Evolutionary conservation across 805 yeast species (phyloP).

Genomic region (Saccharomycopsis babjevae): DNA sequence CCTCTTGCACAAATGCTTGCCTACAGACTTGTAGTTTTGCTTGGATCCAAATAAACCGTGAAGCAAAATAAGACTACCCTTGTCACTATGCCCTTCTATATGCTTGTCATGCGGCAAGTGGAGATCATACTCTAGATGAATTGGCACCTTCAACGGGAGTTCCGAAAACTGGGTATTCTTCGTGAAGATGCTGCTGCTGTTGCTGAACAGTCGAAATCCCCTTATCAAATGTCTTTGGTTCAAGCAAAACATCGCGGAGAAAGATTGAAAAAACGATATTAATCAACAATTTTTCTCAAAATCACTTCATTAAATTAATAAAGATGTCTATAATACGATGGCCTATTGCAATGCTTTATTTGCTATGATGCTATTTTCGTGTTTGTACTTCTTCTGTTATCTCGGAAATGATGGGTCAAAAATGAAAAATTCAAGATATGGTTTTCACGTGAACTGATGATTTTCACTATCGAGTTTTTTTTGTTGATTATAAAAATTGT

Average conservation of each 20-base stretch:
- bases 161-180: background rate
- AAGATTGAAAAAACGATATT: no score
- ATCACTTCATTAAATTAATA: no score
- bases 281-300: no score
- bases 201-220: background rate
- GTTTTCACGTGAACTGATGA: background rate
- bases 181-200: background rate
- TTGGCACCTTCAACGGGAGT: constrained; percentile 11
- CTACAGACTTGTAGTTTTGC: constrained; percentile 33
- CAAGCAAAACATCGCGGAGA: background rate
- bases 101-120: constrained; percentile 2
- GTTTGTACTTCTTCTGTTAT: background rate
- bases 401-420: background rate
- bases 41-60: constrained; percentile 49
- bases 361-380: no score
- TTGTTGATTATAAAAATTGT: background rate
- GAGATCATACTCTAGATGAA: constrained; percentile 12
- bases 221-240: background rate
- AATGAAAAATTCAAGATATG: background rate
- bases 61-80: constrained; percentile 34
- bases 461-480: background rate
- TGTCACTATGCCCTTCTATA: constrained; percentile 6
- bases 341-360: no score
- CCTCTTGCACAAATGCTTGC: constrained; percentile 26
- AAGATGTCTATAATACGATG: background rate